A percentile compares a stretch with the other conserved stretches of the same genome.
These are phyloP conservation scores for Hydrangea macrophylla DNA, from an alignment of 148 eudicot genomes.

Conservation along the genomic window DNA sequence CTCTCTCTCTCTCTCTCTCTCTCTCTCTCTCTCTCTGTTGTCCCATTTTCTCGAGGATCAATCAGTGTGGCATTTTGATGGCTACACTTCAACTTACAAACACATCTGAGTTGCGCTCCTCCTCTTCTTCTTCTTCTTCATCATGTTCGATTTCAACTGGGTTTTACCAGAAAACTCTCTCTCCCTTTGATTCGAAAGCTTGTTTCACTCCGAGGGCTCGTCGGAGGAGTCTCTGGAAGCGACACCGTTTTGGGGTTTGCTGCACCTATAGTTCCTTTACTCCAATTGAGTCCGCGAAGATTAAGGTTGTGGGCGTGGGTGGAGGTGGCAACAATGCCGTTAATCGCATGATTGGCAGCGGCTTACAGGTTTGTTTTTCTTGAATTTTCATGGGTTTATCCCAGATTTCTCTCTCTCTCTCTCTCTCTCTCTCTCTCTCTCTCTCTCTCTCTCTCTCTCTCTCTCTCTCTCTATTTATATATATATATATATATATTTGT, in stretches of 20 bases:
- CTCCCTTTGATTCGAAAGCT: constrained; percentile 27
- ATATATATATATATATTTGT: no score
- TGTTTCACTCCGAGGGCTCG: constrained; percentile 24
- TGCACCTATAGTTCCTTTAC: constrained; percentile 50
- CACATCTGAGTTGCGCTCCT: constrained; percentile 26
- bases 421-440: background rate
- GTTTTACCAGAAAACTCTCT: constrained; percentile 29
- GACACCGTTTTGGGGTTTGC: constrained; percentile 27
- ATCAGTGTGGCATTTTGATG: constrained; percentile 23
- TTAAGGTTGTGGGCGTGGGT: constrained; percentile 95
- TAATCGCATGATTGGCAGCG: constrained; percentile 98
- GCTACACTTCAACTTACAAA: constrained; percentile 30
- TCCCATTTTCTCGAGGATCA: constrained; percentile 7
- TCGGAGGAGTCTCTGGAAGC: constrained; percentile 22
- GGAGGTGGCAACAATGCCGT: constrained; percentile 99
- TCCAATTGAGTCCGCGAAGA: constrained; percentile 69
- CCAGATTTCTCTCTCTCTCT: no score
- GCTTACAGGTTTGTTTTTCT: constrained; percentile 63
- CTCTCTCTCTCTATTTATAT: no score
- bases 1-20: no score
- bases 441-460: no score
- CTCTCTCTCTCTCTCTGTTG: no score
- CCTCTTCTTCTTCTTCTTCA: constrained; percentile 29
- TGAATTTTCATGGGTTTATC: constrained; percentile 12
- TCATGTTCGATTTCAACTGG: constrained; percentile 32